Percentiles rank a stretch among this genome's conserved stretches.
Evolutionary conservation across 371 early-diverging fungal species (phyloP).

Genomic region (Smittium mucronatum): DNA sequence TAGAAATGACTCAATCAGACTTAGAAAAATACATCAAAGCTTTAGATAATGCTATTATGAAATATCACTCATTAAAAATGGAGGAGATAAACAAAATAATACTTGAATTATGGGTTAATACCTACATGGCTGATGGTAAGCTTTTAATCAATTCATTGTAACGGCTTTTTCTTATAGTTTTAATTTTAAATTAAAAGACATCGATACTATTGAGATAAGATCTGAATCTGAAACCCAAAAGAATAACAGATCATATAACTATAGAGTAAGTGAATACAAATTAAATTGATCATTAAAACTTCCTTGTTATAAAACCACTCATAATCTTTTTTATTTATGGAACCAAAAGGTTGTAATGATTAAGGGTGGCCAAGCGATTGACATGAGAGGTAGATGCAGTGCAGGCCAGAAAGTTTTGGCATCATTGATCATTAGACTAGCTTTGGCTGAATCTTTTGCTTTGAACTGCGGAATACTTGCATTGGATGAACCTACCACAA

Average conservation of each 20-base stretch:
- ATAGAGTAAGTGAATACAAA: too few relatives aligned
- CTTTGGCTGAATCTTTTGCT: slow-evolving; percentile 94
- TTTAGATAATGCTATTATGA: slow-evolving; percentile 84
- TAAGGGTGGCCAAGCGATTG: slow-evolving; percentile 80
- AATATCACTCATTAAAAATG: slow-evolving; percentile 93
- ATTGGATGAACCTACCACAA: slow-evolving; percentile 99
- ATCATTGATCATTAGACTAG: slow-evolving; percentile 93
- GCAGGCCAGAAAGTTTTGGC: slow-evolving; percentile 99
- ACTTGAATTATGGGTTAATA: slow-evolving; percentile 92
- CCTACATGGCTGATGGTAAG: slow-evolving; percentile 94
- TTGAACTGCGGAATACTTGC: slow-evolving; percentile 92
- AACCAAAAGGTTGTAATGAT: slow-evolving; percentile 98
- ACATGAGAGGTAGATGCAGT: slow-evolving; percentile 97
- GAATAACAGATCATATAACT: slow-evolving; percentile 70
- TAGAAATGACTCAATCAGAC: slow-evolving; percentile 64
- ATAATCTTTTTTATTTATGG: too few relatives aligned
- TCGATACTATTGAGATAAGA: slow-evolving; percentile 89
- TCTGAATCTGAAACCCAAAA: slow-evolving; percentile 65
- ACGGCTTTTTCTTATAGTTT: too few relatives aligned
- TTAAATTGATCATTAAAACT: too few relatives aligned
- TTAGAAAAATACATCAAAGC: slow-evolving; percentile 76
- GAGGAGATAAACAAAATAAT: slow-evolving; percentile 95
- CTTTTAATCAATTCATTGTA: too few relatives aligned
- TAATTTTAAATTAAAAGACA: too few relatives aligned
- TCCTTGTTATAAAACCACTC: too few relatives aligned